phyloP scores from a whole-genome alignment of 116 monocot species.

The Posidonia oceanica region DNA sequence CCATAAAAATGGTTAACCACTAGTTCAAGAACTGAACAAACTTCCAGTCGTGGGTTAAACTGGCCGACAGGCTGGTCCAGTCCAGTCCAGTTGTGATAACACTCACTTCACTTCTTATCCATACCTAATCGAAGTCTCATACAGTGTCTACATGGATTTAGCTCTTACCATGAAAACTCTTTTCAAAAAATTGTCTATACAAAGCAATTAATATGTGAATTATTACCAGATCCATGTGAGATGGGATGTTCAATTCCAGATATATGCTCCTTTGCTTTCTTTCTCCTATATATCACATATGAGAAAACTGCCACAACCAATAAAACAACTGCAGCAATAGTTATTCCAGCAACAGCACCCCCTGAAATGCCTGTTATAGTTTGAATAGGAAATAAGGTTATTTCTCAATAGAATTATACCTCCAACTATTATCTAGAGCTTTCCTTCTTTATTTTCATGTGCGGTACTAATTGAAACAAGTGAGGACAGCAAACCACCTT shows the following conservation, averaged over 20 bases:
- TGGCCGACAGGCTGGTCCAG: too few species aligned
- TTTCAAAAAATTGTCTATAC: too few species aligned
- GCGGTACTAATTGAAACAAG: background rate
- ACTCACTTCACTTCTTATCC: too few species aligned
- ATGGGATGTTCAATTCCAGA: background rate
- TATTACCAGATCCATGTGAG: background rate
- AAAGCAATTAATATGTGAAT: background rate
- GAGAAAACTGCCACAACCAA: background rate
- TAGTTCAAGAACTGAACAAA: too few species aligned
- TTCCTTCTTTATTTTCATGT: background rate
- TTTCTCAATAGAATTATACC: background rate
- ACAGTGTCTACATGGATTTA: too few species aligned
- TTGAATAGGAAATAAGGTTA: background rate
- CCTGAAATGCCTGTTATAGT: slow-evolving; percentile 15
- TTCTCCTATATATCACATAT: slow-evolving; percentile 6
- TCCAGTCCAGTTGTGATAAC: too few species aligned
- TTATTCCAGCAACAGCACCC: slow-evolving; percentile 26
- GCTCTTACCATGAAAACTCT: too few species aligned
- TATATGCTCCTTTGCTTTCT: slow-evolving; percentile 1
- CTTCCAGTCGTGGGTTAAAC: too few species aligned
- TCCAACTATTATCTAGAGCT: background rate
- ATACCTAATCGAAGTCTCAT: too few species aligned
- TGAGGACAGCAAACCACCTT: slow-evolving; percentile 8
- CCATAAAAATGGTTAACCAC: too few species aligned
- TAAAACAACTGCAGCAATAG: slow-evolving; percentile 11